Base-by-base conservation (phyloP, 2,329 filamentous ascomycete species). In the Talaromyces verruculosus region DNA sequence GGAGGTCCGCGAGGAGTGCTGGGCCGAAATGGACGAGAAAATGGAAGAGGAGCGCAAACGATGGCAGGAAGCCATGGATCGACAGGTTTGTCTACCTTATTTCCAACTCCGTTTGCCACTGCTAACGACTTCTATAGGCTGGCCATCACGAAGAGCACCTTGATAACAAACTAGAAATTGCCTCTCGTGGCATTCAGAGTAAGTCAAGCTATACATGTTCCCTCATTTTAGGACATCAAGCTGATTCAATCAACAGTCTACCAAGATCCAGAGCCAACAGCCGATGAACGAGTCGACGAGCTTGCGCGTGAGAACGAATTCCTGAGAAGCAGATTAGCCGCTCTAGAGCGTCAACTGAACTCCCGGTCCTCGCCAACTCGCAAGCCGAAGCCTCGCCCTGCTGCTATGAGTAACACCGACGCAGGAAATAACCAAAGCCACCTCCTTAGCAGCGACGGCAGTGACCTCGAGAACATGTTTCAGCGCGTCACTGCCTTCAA, bases 1-100 rank as follows among this genome's bases (percentile, higher is more conserved):
- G 71, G 89, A 90, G 5, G 87, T 98, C 35, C 89, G 95, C 25
- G 94, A 97, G 73, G 94, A 98, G 71, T 94, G 93, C 71, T 93
- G 89, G 71, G 84, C 82, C 2, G 95, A 97, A 73, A 96, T 96
- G 82, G 95, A 99, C 73, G 82, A 86, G 67, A 86, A 88, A 11
- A 84, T 97, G 57, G 86, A 88, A 22, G 80, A 89, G 13, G 93
- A 97, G 76, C 87, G 91, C 76, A 84, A 86, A 10, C 84, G 91
- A n/a, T 97, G 92, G 91, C 90, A 94, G 74, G 86, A 85, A 0
- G 90, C 88, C 0, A 86, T 93, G 76, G 90, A 91, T 19, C 87
- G 90, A 5, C 93, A 97, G 75, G 85, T 88, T 69, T 67, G 63
- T 51, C 64, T 61, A 41, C 60, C 1, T 57, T 5, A 45, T 28